Percentiles rank a stretch among this genome's conserved stretches.
These are phyloP conservation scores for Coprinellus aureogranulatus DNA, from an alignment of 768 basidiomycete genomes.

Conservation along the genomic window DNA sequence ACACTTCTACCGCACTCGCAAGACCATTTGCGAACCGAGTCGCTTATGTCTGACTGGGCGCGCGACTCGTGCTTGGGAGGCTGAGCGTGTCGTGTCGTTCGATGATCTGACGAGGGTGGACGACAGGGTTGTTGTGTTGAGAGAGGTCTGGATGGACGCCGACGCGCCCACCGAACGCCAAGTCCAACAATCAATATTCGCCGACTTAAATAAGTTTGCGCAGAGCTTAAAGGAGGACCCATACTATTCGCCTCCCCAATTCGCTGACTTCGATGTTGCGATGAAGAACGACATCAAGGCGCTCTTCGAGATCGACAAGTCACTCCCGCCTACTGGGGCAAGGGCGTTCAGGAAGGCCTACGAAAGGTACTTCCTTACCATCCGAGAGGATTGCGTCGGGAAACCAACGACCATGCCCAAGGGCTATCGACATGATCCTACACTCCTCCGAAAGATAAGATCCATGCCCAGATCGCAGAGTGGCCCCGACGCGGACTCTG, in stretches of 20 bases:
- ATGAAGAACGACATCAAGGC: not conserved
- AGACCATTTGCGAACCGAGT: not conserved
- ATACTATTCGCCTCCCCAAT: not conserved
- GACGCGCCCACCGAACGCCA: not conserved
- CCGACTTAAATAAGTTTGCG: not conserved
- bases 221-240: not conserved
- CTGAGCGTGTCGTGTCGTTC: not conserved
- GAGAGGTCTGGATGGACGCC: not conserved
- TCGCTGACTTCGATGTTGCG: not conserved
- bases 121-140: not conserved
- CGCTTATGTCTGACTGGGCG: slow-evolving; percentile 5
- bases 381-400: not conserved
- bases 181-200: not conserved
- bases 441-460: not conserved
- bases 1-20: slow-evolving; percentile 1
- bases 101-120: not conserved
- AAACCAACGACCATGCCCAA: not conserved
- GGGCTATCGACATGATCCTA: not conserved
- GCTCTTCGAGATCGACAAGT: not conserved
- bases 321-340: not conserved
- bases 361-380: not conserved
- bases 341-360: not conserved
- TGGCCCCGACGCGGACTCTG: no score
- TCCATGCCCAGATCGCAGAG: not conserved
- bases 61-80: slow-evolving; percentile 7